phyloP scores from a whole-genome alignment of 1,284 basidiomycete genomes.

The Sutorius eximius region DNA sequence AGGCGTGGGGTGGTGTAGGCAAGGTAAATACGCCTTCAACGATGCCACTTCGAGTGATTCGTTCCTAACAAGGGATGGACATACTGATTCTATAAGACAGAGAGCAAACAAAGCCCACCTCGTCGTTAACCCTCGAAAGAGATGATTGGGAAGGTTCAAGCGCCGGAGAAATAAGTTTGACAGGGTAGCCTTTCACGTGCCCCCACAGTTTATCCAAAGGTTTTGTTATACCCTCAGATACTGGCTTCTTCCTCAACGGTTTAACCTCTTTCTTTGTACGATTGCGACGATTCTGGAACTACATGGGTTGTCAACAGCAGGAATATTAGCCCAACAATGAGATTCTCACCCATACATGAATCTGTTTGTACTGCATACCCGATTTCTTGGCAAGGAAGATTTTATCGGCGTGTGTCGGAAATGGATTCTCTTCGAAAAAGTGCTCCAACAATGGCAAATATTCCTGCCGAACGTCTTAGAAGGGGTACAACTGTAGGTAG shows the following conservation, averaged over 20 bases:
- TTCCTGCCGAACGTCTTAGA: conserved; percentile 36
- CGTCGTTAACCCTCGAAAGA: background rate
- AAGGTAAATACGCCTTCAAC: background rate
- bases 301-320: background rate
- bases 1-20: conserved; percentile 17
- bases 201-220: background rate
- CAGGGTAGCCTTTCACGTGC: background rate
- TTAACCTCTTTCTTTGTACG: conserved; percentile 16
- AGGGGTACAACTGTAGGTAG: fast-evolving
- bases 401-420: conserved; percentile 49
- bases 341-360: conserved; percentile 55
- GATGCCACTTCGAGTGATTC: background rate
- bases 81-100: background rate
- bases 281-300: conserved; percentile 28
- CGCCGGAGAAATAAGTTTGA: no score
- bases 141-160: fast-evolving
- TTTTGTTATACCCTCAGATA: background rate
- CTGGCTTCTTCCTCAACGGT: conserved; percentile 1
- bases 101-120: conserved; percentile 1
- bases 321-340: no score
- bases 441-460: conserved; percentile 48
- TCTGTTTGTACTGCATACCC: conserved; percentile 51
- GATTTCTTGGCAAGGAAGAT: conserved; percentile 42
- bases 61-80: background rate
- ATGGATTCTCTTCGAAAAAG: conserved; percentile 52